Conservation (phyloP, 768 basidiomycete genomes). For the Auriculariales sp. region DNA sequence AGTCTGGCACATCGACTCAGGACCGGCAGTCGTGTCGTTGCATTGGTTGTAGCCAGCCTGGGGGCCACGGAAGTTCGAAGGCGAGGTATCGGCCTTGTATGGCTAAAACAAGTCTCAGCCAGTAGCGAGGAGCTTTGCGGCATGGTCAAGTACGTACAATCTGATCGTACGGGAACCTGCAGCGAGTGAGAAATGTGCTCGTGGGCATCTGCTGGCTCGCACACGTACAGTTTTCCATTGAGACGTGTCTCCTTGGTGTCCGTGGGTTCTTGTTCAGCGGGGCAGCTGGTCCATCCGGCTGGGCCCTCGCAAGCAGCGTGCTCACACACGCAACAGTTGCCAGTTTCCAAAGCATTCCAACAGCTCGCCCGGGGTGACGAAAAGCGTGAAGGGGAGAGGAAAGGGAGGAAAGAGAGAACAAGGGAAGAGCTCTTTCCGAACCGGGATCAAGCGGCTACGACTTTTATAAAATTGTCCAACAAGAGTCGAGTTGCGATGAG, state of each 20-base stretch:
- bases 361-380: too few species aligned
- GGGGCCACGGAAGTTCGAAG: conserved; percentile 25
- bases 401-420: too few species aligned
- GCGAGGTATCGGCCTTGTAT: neutral
- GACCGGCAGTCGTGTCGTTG: conserved; percentile 1
- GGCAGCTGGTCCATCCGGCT: too few species aligned
- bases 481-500: too few species aligned
- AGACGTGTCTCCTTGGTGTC: neutral
- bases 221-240: neutral
- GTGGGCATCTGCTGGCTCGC: neutral
- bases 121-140: neutral
- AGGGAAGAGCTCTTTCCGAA: too few species aligned
- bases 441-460: too few species aligned
- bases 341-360: too few species aligned
- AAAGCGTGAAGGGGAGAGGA: too few species aligned
- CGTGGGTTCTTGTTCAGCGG: neutral
- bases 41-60: conserved; percentile 24
- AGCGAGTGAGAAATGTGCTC: neutral
- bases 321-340: too few species aligned
- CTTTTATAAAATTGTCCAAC: too few species aligned
- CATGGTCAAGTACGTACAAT: neutral
- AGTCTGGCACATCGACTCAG: conserved; percentile 4
- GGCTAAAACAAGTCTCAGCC: neutral
- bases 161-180: neutral
- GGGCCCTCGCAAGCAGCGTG: too few species aligned